Evolutionary conservation across 2,329 filamentous ascomycete species (phyloP).

Genomic region (Seiridium cupressi): DNA sequence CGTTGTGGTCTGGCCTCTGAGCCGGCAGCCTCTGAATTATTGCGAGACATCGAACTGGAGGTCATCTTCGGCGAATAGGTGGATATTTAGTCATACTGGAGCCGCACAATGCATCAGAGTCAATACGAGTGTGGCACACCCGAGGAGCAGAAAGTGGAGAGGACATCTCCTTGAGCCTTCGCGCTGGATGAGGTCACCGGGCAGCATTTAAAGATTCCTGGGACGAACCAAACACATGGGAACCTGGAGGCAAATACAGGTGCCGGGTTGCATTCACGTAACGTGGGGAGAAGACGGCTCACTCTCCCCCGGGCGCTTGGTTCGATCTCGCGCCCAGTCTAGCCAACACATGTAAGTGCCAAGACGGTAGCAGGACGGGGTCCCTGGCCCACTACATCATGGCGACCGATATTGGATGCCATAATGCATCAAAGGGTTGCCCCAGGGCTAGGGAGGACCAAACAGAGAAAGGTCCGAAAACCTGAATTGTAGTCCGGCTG

Average conservation of each 20-base stretch:
- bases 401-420: neutral
- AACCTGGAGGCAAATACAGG: neutral
- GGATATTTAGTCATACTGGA: slow-evolving; percentile 4
- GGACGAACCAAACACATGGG: neutral
- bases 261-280: slow-evolving; percentile 3
- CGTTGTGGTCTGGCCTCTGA: slow-evolving; percentile 22
- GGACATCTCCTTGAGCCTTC: neutral
- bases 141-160: slow-evolving; percentile 4
- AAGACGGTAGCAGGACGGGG: neutral
- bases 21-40: slow-evolving; percentile 13
- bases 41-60: slow-evolving; percentile 17
- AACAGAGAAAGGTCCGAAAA: slow-evolving; percentile 3
- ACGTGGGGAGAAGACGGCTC: neutral
- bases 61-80: slow-evolving; percentile 14
- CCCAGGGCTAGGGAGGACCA: neutral
- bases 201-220: slow-evolving; percentile 5
- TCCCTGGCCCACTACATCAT: slow-evolving; percentile 8
- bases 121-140: slow-evolving; percentile 4
- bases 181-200: slow-evolving; percentile 6
- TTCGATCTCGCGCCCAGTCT: neutral
- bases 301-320: neutral
- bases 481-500: neutral
- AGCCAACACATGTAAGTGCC: neutral
- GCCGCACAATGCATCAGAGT: neutral
- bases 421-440: slow-evolving; percentile 1